These are phyloP conservation scores for Ceratobasidium theobromae DNA, from an alignment of 1,284 basidiomycete genomes.

Conservation along the genomic window DNA sequence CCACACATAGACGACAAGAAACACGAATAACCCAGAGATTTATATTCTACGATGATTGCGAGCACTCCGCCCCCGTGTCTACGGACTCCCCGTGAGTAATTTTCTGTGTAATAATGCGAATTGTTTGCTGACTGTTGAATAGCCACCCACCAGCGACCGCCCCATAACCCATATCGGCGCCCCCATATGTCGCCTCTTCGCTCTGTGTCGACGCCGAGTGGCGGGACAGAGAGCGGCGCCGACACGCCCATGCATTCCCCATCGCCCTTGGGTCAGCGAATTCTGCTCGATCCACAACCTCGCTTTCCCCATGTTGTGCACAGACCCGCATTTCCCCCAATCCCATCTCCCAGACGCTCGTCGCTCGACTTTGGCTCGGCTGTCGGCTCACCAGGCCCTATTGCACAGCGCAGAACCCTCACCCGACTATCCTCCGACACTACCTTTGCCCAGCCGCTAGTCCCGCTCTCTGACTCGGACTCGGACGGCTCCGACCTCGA, in stretches of 20 bases:
- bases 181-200: conserved; percentile 7
- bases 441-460: conserved; percentile 18
- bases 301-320: conserved; percentile 23
- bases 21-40: conserved; percentile 1
- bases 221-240: conserved; percentile 4
- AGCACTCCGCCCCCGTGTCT: conserved; percentile 22
- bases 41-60: conserved; percentile 17
- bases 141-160: conserved; percentile 19
- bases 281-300: conserved; percentile 12
- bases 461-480: conserved; percentile 22
- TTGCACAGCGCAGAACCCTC: conserved; percentile 1
- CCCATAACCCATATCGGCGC: conserved; percentile 26
- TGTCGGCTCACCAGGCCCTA: not conserved
- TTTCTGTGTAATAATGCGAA: not conserved
- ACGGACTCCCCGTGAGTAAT: conserved; percentile 18
- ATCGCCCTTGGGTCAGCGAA: conserved; percentile 2
- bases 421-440: conserved; percentile 22
- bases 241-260: conserved; percentile 30
- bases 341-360: conserved; percentile 7
- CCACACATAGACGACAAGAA: conserved; percentile 25
- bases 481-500: conserved; percentile 20
- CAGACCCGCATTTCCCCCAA: conserved; percentile 7
- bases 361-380: conserved; percentile 12
- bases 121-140: not conserved
- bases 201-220: conserved; percentile 14